Percentiles rank a stretch among this genome's conserved stretches.
These are phyloP conservation scores for Arthrobotrys megalospora DNA, from an alignment of 2,329 filamentous ascomycete genomes.

Conservation along the genomic window DNA sequence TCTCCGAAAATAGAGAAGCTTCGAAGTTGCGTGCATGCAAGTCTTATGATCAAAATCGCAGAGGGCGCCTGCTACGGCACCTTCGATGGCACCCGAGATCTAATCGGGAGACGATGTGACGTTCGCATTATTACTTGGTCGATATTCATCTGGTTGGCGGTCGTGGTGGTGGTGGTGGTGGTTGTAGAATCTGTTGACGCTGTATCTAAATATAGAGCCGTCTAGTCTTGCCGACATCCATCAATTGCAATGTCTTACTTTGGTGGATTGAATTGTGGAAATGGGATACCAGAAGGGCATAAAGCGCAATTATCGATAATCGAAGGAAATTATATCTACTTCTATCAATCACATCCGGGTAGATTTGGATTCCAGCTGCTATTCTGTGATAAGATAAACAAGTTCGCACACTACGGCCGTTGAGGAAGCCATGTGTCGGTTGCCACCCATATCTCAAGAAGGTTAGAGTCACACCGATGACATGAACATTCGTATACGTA, in stretches of 20 bases:
- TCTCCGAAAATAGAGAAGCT: constrained; percentile 43
- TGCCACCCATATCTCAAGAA: constrained; percentile 5
- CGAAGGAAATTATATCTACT: constrained; percentile 23
- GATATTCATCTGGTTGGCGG: constrained; percentile 17
- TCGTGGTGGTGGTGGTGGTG: constrained; percentile 20
- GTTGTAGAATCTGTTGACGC: constrained; percentile 55
- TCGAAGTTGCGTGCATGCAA: not conserved
- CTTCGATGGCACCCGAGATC: constrained; percentile 9
- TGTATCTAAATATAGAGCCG: constrained; percentile 51
- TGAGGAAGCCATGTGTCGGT: constrained; percentile 14
- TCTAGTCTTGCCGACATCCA: constrained; percentile 8
- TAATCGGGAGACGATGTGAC: constrained; percentile 54
- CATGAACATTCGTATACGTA: not conserved
- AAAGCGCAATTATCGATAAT: constrained; percentile 26
- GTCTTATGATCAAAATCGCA: constrained; percentile 39
- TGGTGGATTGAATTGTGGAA: constrained; percentile 9
- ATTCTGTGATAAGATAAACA: constrained; percentile 16
- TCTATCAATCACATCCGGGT: not conserved
- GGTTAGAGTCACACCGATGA: not conserved
- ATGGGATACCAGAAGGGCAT: constrained; percentile 12
- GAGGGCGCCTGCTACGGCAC: constrained; percentile 35
- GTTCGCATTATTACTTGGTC: constrained; percentile 22
- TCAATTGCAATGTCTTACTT: not conserved
- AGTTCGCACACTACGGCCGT: not conserved
- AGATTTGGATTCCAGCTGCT: not conserved